Percentiles rank a stretch among this genome's conserved stretches.
Evolutionary conservation across 768 basidiomycete genomes (phyloP).

Genomic region (Agaricus blazei): DNA sequence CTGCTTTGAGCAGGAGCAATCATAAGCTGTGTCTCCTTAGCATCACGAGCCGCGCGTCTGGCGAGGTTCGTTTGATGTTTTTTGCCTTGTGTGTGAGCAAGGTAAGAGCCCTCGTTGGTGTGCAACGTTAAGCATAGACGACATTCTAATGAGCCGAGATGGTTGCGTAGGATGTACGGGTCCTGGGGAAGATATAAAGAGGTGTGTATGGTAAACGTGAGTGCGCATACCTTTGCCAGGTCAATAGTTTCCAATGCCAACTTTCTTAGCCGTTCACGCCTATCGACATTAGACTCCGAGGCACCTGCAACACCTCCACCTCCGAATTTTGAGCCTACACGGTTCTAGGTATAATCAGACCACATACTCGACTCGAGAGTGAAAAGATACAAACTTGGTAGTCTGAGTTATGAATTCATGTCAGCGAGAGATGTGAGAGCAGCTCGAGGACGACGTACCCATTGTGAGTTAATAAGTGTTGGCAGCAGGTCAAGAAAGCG

Average conservation of each 20-base stretch:
- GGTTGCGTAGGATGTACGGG: constrained; percentile 97
- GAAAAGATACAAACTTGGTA: constrained; percentile 50
- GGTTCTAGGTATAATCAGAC: constrained; percentile 51
- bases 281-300: constrained; percentile 92
- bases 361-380: background rate
- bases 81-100: constrained; percentile 99
- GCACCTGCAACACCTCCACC: constrained; percentile 95
- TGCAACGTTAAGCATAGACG: constrained; percentile 95
- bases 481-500: background rate
- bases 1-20: constrained; percentile 76
- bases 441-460: constrained; percentile 27
- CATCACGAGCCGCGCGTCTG: constrained; percentile 93
- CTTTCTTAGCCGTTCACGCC: constrained; percentile 90
- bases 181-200: constrained; percentile 43
- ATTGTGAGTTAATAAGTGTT: constrained; percentile 15
- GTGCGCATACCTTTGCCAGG: constrained; percentile 75
- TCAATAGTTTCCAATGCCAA: constrained; percentile 97
- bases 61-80: constrained; percentile 99
- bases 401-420: constrained; percentile 36
- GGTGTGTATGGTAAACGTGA: background rate
- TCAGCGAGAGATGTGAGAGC: background rate
- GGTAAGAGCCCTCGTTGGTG: constrained; percentile 99
- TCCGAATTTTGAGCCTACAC: constrained; percentile 93
- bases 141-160: constrained; percentile 97
- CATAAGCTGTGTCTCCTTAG: constrained; percentile 89